Evolutionary conservation across 2,329 filamentous ascomycete species (phyloP).

Genomic region (Coniochaeta sp.): DNA sequence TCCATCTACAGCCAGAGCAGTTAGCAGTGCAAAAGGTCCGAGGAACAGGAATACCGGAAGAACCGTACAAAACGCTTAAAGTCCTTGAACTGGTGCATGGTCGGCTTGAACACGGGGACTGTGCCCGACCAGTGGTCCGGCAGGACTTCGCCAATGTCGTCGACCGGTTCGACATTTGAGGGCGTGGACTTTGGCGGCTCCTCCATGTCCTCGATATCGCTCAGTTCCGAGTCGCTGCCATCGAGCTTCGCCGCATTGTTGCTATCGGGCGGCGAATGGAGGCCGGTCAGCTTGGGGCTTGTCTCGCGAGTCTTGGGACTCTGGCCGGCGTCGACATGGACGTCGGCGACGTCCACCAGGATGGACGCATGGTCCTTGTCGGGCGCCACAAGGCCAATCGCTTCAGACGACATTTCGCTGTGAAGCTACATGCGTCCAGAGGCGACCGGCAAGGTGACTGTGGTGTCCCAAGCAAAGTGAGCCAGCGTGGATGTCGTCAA

Average conservation of each 20-base stretch:
- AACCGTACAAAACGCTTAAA: slow-evolving; percentile 78
- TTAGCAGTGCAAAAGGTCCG: background rate
- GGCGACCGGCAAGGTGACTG: background rate
- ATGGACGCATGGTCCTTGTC: slow-evolving; percentile 23
- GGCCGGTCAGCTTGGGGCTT: slow-evolving; percentile 36
- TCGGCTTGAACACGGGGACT: slow-evolving; percentile 91
- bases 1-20: slow-evolving; percentile 44
- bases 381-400: slow-evolving; percentile 40
- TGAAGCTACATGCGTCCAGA: slow-evolving; percentile 35
- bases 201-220: slow-evolving; percentile 53
- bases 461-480: background rate
- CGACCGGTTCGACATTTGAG: slow-evolving; percentile 17
- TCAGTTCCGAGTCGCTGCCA: slow-evolving; percentile 57
- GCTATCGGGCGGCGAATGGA: slow-evolving; percentile 58
- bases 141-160: slow-evolving; percentile 67
- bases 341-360: slow-evolving; percentile 12
- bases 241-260: slow-evolving; percentile 54
- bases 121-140: slow-evolving; percentile 88
- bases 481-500: background rate
- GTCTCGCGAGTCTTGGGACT: slow-evolving; percentile 8
- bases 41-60: background rate
- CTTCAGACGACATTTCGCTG: slow-evolving; percentile 47
- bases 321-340: slow-evolving; percentile 1
- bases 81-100: slow-evolving; percentile 89
- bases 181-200: slow-evolving; percentile 14